Evolutionary conservation across 208 protist species (phyloP).

Genomic region (Porcisia deanei): DNA sequence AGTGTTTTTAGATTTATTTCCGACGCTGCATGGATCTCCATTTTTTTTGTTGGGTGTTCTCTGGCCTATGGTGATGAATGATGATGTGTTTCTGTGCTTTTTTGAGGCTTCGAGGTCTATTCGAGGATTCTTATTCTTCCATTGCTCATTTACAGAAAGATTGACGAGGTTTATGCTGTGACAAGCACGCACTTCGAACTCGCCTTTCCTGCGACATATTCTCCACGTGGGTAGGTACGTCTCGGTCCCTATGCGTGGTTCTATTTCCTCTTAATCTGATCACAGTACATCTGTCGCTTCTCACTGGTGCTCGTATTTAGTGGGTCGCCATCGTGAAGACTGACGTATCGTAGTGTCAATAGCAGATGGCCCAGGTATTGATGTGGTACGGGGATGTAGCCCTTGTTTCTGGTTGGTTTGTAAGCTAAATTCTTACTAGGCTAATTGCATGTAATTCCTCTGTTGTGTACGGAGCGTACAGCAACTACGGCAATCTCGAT

Average conservation of each 20-base stretch:
- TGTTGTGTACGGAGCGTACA: too few relatives aligned
- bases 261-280: neutral
- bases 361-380: neutral
- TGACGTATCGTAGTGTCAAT: neutral
- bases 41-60: neutral
- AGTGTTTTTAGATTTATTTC: neutral
- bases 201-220: neutral
- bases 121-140: neutral
- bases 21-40: neutral
- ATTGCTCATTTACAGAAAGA: neutral
- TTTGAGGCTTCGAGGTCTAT: neutral
- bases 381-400: neutral
- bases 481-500: neutral
- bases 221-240: neutral
- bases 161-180: neutral
- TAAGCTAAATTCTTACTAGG: neutral
- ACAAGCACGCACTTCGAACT: neutral
- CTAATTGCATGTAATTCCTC: neutral
- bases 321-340: neutral
- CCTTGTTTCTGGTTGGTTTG: neutral
- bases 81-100: neutral
- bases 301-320: neutral
- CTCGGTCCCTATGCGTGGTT: neutral
- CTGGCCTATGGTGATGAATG: neutral
- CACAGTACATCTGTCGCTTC: too few relatives aligned